Base-by-base conservation (phyloP, 768 basidiomycete genomes). In the Serendipita sp. region DNA sequence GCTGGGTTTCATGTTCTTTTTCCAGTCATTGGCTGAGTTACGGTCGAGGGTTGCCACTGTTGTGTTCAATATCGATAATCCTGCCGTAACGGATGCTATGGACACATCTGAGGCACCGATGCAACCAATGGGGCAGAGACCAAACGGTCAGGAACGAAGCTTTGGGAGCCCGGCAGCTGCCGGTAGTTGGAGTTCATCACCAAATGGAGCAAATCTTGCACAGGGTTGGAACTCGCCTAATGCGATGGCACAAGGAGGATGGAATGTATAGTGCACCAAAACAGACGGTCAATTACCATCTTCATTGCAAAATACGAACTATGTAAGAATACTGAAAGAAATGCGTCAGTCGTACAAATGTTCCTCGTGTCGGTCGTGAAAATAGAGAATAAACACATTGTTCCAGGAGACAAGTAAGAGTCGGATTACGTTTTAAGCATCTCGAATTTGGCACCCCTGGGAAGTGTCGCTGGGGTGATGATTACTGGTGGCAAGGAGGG, bases 381-480 rank as follows among this genome's bases (percentile, higher is more conserved):
- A 15, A 23, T n/a, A 32, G 32, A 5, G 32, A 32, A 52, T 41
- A 41, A 41, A 41, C 18, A 18, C 18, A n/a, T 52, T 16, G 16
- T 52, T 60, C n/a, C 16, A 28, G 28, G 35, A 11, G 16, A 38
- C 8, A 10, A 60, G 8, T 5, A 34, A 28, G 8, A n/a, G 36
- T 60, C 56, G 30, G 10, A 60, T 60, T 36, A 60, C 8, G 56
- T 60, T 36, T 38, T 60, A n/a, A 60, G 56, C 34, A 60, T 30
- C 56, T 60, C 28, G 30, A 60, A 34, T 36, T 60, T 60, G 8
- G 56, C 56, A 10, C 56, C 56, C 35, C 56, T 28, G 32, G 64
- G 63, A 4, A 64, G 46, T 41, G 67, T 64, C 4, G 68, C 63
- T 2, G 68, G 68, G 44, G 67, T 68, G 3, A 68, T 64, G 46